A percentile compares a stretch with the other conserved stretches of the same genome.
Evolutionary conservation across 2,329 filamentous ascomycete genomes (phyloP).

Genomic region (Neonectria punicea): DNA sequence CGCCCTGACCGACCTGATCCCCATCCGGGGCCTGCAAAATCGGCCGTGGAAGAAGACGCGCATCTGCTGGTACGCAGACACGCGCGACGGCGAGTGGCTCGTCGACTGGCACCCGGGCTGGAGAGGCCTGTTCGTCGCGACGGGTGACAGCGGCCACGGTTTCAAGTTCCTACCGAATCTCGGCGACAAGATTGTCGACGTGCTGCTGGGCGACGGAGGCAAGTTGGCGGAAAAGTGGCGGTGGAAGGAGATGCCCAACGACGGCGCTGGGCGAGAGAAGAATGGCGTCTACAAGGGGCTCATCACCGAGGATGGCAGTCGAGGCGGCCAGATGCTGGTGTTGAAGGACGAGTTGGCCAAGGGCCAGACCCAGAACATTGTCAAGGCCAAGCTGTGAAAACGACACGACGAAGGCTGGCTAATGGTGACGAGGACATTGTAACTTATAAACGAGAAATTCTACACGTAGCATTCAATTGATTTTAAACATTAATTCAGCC

Average conservation of each 20-base stretch:
- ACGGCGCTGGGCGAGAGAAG: constrained; percentile 47
- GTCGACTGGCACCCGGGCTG: constrained; percentile 74
- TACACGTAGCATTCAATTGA: constrained; percentile 16
- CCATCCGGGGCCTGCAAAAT: constrained; percentile 63
- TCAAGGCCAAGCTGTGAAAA: constrained; percentile 41
- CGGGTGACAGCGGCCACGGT: constrained; percentile 71
- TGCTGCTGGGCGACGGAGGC: constrained; percentile 57
- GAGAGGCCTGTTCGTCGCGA: constrained; percentile 68
- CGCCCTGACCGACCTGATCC: constrained; percentile 70
- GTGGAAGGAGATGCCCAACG: constrained; percentile 68
- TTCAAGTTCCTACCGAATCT: constrained; percentile 78
- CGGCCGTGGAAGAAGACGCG: constrained; percentile 71
- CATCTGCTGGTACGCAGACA: constrained; percentile 83
- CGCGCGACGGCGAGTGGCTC: constrained; percentile 76
- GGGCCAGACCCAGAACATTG: constrained; percentile 31
- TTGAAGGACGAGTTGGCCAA: constrained; percentile 56
- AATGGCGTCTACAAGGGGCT: constrained; percentile 52
- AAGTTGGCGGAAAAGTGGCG: constrained; percentile 69
- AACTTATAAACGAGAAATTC: constrained; percentile 1
- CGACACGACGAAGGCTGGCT: constrained; percentile 20
- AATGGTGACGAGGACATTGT: background rate
- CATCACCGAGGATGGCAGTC: constrained; percentile 63
- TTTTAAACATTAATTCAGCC: background rate
- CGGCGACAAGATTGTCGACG: constrained; percentile 69
- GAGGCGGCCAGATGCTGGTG: constrained; percentile 59